A percentile compares a stretch with the other conserved stretches of the same genome.
These are phyloP conservation scores for Cladosporium sp. DNA, from an alignment of 2,329 filamentous ascomycete species.

Conservation along the genomic window DNA sequence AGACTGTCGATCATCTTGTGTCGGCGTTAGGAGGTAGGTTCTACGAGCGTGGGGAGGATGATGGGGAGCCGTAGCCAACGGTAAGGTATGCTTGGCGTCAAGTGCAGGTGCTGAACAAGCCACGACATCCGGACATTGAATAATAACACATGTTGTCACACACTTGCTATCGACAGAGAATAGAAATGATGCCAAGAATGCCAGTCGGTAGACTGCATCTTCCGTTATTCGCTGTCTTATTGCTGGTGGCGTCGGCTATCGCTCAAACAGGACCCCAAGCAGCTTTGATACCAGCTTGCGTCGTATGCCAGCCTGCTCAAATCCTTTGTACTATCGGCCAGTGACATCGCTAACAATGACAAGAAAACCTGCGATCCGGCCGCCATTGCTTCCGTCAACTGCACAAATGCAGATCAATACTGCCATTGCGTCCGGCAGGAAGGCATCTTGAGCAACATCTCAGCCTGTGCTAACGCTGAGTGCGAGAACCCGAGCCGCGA, in stretches of 20 bases:
- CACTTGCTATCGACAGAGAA: not conserved
- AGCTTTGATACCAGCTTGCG: slow-evolving; percentile 16
- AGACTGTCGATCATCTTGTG: not conserved
- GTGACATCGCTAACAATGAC: not conserved
- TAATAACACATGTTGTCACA: no score
- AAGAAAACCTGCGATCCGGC: slow-evolving; percentile 21
- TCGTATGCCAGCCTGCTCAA: slow-evolving; percentile 9
- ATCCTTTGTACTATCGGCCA: no score
- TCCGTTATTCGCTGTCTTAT: not conserved
- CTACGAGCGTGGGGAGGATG: not conserved
- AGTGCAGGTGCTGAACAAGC: not conserved
- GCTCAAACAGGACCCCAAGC: slow-evolving; percentile 20
- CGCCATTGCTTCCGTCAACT: slow-evolving; percentile 22
- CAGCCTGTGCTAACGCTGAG: slow-evolving; percentile 16
- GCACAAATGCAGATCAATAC: slow-evolving; percentile 21
- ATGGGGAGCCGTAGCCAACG: not conserved
- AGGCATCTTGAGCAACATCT: slow-evolving; percentile 20
- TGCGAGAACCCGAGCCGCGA: slow-evolving; percentile 16
- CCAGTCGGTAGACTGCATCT: not conserved
- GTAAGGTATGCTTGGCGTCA: not conserved
- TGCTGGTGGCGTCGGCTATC: not conserved
- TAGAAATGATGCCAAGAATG: not conserved
- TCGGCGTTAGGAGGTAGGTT: not conserved
- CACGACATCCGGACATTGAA: no score
- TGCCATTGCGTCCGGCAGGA: slow-evolving; percentile 21